These are phyloP conservation scores for Fusarium metavorans DNA, from an alignment of 2,329 filamentous ascomycete species.

Conservation along the genomic window DNA sequence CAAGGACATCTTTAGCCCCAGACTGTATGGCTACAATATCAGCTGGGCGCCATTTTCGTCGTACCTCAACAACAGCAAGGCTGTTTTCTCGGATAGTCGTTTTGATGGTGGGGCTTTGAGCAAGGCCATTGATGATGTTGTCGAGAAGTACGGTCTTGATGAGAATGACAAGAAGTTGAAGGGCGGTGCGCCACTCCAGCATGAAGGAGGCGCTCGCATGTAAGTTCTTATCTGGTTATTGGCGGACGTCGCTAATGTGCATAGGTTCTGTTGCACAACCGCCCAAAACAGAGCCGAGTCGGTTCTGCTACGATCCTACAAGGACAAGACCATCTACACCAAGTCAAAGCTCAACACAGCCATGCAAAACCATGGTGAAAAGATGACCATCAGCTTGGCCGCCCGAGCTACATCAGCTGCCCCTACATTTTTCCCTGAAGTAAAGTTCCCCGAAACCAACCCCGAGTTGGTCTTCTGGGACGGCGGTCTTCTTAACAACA, in stretches of 20 bases:
- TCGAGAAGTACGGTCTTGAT: slow-evolving; percentile 27
- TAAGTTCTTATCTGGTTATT: background rate
- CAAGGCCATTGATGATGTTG: slow-evolving; percentile 28
- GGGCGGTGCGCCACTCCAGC: slow-evolving; percentile 26
- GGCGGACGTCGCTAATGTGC: background rate
- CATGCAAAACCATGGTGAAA: background rate
- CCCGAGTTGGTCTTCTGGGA: slow-evolving; percentile 31
- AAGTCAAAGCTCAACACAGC: slow-evolving; percentile 19
- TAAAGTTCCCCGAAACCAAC: slow-evolving; percentile 8
- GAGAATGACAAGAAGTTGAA: slow-evolving; percentile 28
- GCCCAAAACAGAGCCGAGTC: slow-evolving; percentile 35
- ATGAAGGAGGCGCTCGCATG: slow-evolving; percentile 15
- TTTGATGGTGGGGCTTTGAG: slow-evolving; percentile 27
- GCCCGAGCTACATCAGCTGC: slow-evolving; percentile 34
- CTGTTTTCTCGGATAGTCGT: slow-evolving; percentile 20
- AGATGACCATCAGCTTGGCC: slow-evolving; percentile 32
- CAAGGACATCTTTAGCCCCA: slow-evolving; percentile 31
- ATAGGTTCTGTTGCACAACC: slow-evolving; percentile 20
- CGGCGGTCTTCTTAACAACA: slow-evolving; percentile 34
- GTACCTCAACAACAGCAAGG: slow-evolving; percentile 27
- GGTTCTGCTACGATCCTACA: slow-evolving; percentile 27
- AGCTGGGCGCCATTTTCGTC: slow-evolving; percentile 11
- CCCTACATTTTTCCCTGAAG: slow-evolving; percentile 35
- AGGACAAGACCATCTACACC: slow-evolving; percentile 11
- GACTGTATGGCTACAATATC: slow-evolving; percentile 22